phyloP scores from a whole-genome alignment of 768 basidiomycete genomes.

The Panaeolus cyanescens region DNA sequence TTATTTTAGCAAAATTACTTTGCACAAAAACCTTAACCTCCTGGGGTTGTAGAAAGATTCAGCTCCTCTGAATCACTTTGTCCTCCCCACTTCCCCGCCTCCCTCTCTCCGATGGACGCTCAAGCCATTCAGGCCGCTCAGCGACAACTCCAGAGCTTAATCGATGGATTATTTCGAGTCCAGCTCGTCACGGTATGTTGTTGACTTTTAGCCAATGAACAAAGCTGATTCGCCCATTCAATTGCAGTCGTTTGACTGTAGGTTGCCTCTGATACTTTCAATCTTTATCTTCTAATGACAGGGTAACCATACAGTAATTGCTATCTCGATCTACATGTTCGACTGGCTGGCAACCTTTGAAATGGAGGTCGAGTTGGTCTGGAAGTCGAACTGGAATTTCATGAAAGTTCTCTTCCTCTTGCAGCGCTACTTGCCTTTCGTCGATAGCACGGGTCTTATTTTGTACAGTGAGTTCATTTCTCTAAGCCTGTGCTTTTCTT shows the following conservation, averaged over 20 bases:
- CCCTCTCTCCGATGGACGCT: not conserved
- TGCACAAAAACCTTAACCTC: no score
- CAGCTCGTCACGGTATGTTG: not conserved
- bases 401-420: conserved; percentile 1
- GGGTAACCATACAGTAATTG: not conserved
- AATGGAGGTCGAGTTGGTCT: conserved; percentile 4
- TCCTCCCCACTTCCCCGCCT: not conserved
- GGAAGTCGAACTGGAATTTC: conserved; percentile 3
- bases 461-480: not conserved
- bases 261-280: not conserved
- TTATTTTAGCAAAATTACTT: not conserved
- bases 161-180: not conserved
- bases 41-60: not conserved
- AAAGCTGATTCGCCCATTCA: no score
- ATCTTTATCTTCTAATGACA: not conserved
- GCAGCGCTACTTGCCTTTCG: not conserved
- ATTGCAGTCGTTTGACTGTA: not conserved
- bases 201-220: not conserved
- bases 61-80: not conserved
- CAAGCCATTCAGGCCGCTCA: not conserved
- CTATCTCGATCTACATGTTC: not conserved
- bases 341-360: not conserved
- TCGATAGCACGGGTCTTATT: not conserved
- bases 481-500: not conserved
- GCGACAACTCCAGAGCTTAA: not conserved